Evolutionary conservation across 345 rosid species (phyloP).

Genomic region (Cardiospermum halicacabum): DNA sequence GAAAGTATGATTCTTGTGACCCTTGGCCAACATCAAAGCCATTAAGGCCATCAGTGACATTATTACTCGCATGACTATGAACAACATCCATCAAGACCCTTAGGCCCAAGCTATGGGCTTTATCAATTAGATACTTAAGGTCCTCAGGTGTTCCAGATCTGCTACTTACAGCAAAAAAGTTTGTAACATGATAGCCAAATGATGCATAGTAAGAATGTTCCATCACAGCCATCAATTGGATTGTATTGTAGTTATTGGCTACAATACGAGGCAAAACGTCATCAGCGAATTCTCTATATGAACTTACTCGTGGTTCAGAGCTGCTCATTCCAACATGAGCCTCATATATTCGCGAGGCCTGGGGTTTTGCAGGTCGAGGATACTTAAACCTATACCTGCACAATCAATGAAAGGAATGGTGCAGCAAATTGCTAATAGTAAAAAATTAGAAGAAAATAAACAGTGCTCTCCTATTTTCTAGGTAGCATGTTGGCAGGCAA

Average conservation of each 20-base stretch:
- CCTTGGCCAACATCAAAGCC: conserved; percentile 76
- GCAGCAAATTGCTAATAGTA: conserved; percentile 13
- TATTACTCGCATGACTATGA: conserved; percentile 78
- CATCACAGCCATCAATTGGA: conserved; percentile 78
- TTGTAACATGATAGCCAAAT: conserved; percentile 75
- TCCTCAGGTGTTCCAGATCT: conserved; percentile 82
- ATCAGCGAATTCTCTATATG: conserved; percentile 79
- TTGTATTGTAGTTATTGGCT: conserved; percentile 66
- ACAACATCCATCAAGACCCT: conserved; percentile 66
- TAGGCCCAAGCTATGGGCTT: conserved; percentile 76
- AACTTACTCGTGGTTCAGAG: conserved; percentile 57
- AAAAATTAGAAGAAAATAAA: conserved; percentile 6
- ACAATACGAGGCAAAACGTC: conserved; percentile 63
- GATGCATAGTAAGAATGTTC: conserved; percentile 85
- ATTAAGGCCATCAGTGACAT: conserved; percentile 72
- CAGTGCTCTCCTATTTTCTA: not conserved
- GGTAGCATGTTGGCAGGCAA: conserved; percentile 2
- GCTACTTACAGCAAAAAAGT: conserved; percentile 74
- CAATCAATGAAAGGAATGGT: conserved; percentile 6
- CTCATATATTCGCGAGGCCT: conserved; percentile 67
- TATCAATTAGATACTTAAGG: conserved; percentile 73
- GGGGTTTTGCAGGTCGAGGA: conserved; percentile 62
- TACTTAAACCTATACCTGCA: conserved; percentile 58
- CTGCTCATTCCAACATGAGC: conserved; percentile 90
- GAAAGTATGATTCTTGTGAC: conserved; percentile 72